Base-by-base conservation (phyloP, 2,329 filamentous ascomycete species). In the Zasmidium citrigriseum region DNA sequence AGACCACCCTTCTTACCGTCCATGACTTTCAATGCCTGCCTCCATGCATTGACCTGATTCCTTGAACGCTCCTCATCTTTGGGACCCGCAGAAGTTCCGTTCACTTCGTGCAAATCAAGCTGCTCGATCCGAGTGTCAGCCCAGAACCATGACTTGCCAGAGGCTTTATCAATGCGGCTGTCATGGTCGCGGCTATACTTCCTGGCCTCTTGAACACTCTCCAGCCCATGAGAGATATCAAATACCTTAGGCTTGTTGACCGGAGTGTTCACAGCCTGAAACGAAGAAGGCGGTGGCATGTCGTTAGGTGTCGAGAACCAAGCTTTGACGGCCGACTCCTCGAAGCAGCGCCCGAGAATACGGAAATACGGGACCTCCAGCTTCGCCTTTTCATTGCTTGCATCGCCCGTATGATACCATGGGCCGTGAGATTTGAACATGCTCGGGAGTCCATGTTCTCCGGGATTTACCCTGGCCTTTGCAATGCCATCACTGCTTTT, bases 51-150 rank as follows among this genome's bases (percentile, higher is more conserved):
- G 45, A 71, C 59, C 46, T 68, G 60, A 23, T 56, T 60, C 23
- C 54, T 59, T 16, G 57, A 52, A 20, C 66, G 57, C 3, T 38
- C 57, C 12, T 63, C 61, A 20, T 64, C 65, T 29, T 61, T 63
- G 29, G 56, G 45, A 16, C 61, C 63, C 1, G 64, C 64, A 27
- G 63, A 67, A 5, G 47, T 48, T 10, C 60, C 59, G 45, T 65
- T 65, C 21, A 63, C 46, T 41, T 63, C 59, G 27, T 68, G 78
- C 4, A 87, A 66, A 24, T 82, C 82, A 0, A 87, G 76, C 0
- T 83, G 81, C 49, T 86, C 80, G 0, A 80, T 79, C 1, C 85
- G 77, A 21, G 76, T 76, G 53, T 87, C 83, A 0, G 78, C 83
- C 80, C 82, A 85, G 68, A 81, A 84, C 83, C 83, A 87, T 0